Conservation (phyloP, 441 rosid genomes). For the Populus hybrid region DNA sequence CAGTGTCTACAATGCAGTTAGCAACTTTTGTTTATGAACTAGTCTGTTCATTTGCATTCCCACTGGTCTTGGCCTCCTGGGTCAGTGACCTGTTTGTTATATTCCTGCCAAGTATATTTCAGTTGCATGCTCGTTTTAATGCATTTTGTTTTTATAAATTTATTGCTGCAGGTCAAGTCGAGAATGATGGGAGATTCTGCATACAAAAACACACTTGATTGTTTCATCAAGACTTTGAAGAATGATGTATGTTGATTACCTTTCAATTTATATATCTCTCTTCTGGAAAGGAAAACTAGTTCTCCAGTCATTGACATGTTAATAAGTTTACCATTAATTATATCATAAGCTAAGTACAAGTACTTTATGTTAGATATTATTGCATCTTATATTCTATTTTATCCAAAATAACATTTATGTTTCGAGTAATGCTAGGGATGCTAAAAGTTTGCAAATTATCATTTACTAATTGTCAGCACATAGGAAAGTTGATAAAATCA, state of each 20-base stretch:
- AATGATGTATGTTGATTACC: conserved; percentile 55
- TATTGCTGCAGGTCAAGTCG: conserved; percentile 66
- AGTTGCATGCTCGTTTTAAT: background rate
- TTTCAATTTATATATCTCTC: background rate
- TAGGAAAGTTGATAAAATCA: background rate
- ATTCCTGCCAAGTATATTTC: background rate
- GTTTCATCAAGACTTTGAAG: conserved; percentile 86
- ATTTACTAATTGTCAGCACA: background rate
- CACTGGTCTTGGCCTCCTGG: background rate
- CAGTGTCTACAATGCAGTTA: background rate
- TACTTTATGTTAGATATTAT: background rate
- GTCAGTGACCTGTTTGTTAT: background rate
- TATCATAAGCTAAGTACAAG: background rate
- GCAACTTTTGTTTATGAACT: background rate
- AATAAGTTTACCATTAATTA: background rate
- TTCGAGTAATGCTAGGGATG: background rate
- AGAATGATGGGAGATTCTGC: conserved; percentile 99
- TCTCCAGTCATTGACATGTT: background rate
- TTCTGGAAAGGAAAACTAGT: background rate
- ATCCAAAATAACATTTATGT: background rate
- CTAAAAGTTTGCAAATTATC: background rate
- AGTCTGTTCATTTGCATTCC: conserved; percentile 1
- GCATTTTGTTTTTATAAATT: background rate
- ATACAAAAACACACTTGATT: conserved; percentile 88
- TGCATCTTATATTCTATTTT: background rate